Base-by-base conservation (phyloP, 192 early-diverging fungal genomes). In the Obelidium mucronatum region DNA sequence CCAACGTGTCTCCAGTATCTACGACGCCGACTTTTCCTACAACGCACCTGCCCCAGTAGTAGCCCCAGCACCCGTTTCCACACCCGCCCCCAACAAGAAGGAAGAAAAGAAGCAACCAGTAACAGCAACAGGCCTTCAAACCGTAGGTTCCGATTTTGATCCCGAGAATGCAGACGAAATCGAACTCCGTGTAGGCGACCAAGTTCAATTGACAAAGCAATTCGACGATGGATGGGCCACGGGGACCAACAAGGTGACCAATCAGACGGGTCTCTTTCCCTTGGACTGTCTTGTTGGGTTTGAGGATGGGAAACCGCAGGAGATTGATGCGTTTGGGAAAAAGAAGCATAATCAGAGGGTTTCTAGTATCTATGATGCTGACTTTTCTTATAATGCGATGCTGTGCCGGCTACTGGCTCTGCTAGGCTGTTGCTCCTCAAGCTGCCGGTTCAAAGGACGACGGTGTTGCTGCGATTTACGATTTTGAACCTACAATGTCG, bases 161-260 rank as follows among this genome's bases (percentile, higher is more conserved):
- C 72, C 72, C 5, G 33, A 74, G 40, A 15, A 30, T 8, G 19
- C 56, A 13, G 72, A 74, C 34, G 72, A 74, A 74, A 15, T 74
- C 0, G 33, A 60, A 58, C 52, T 58, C 8, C 39, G 31, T 17
- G 40, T 40, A 1, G 69, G 69, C 5, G 69, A 72, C 54, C 22
- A 19, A 19, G 69, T 72, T 4, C 51, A 58, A 37, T n/a, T 72
- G 19, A 19, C 30, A 31, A 35, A 54, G 22, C 31, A 54, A 33
- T 72, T 56, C 37, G 69, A 72, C 36, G 69, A 72, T 36, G 69
- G 69, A n/a, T 72, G 69, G 69, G 44, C 44, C 34, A 65, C 63
- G 22, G 75, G 75, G 26, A 24, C 51, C 33, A 76, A 68, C 65
- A 51, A 70, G 65, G 26, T 42, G 40, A 68, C 75, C 2, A 52